Evolutionary conservation across 202 grass and related monocot species (phyloP).

Genomic region (Panicum hallii): DNA sequence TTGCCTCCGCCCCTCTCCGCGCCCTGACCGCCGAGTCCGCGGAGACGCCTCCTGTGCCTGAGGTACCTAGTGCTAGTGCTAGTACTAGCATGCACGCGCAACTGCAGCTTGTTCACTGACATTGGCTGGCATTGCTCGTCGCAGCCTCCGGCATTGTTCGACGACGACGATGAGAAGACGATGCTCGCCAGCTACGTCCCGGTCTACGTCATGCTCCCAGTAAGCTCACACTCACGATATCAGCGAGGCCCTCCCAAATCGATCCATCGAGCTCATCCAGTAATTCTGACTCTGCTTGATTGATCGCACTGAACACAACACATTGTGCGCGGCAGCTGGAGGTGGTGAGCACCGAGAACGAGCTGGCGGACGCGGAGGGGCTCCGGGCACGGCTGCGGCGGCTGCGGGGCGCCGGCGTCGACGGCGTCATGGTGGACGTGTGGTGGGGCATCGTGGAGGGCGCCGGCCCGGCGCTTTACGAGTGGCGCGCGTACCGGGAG

Average conservation of each 20-base stretch:
- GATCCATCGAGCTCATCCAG: no score
- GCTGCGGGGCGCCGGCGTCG: constrained; percentile 55
- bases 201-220: constrained; percentile 89
- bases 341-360: constrained; percentile 54
- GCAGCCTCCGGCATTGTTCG: constrained; percentile 43
- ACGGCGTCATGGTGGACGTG: constrained; percentile 85
- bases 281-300: not conserved
- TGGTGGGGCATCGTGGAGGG: constrained; percentile 84
- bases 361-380: constrained; percentile 50
- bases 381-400: constrained; percentile 55
- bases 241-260: no score
- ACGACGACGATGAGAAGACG: constrained; percentile 53
- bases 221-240: not conserved
- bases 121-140: not conserved
- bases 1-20: not conserved
- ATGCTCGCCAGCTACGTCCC: constrained; percentile 80
- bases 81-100: not conserved
- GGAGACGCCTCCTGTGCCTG: constrained; percentile 1
- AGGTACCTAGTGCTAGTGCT: not conserved
- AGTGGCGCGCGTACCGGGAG: constrained; percentile 81
- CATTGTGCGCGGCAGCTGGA: constrained; percentile 48
- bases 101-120: not conserved
- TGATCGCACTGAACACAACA: not conserved
- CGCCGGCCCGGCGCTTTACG: constrained; percentile 48
- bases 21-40: constrained; percentile 28